phyloP scores from a whole-genome alignment of 345 rosid genomes.

The Geranium rotundifolium region DNA sequence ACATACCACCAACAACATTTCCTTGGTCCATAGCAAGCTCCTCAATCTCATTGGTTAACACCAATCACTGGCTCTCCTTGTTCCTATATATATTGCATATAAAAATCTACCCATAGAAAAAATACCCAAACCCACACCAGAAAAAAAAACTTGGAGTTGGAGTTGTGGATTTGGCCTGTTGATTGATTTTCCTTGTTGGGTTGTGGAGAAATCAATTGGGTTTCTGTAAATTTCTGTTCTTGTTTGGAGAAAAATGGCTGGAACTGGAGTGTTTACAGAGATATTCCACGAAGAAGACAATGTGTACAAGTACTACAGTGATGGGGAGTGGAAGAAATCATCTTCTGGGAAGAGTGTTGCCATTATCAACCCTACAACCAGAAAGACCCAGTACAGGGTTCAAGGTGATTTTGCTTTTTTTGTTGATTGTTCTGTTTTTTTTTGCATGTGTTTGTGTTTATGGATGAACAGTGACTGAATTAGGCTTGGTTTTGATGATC shows the following conservation, averaged over 20 bases:
- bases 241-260: conserved; percentile 43
- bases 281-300: conserved; percentile 58
- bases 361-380: conserved; percentile 73
- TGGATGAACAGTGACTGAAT: not conserved
- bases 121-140: not conserved
- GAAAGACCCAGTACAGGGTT: conserved; percentile 85
- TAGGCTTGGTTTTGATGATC: not conserved
- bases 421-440: not conserved
- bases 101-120: too few relatives aligned
- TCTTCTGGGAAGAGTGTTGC: conserved; percentile 70
- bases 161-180: not conserved
- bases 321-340: conserved; percentile 81
- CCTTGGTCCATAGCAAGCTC: too few relatives aligned
- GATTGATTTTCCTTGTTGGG: not conserved
- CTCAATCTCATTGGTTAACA: too few relatives aligned
- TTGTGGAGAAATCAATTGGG: too few relatives aligned
- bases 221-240: not conserved
- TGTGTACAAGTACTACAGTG: conserved; percentile 66
- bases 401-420: conserved; percentile 45
- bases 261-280: conserved; percentile 64
- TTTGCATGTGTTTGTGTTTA: not conserved
- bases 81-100: not conserved
- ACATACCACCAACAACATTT: too few relatives aligned
- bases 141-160: not conserved
- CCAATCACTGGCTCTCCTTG: not conserved